These are phyloP conservation scores for Agapanthus africanus DNA, from an alignment of 106 monocot species.

Conservation along the genomic window DNA sequence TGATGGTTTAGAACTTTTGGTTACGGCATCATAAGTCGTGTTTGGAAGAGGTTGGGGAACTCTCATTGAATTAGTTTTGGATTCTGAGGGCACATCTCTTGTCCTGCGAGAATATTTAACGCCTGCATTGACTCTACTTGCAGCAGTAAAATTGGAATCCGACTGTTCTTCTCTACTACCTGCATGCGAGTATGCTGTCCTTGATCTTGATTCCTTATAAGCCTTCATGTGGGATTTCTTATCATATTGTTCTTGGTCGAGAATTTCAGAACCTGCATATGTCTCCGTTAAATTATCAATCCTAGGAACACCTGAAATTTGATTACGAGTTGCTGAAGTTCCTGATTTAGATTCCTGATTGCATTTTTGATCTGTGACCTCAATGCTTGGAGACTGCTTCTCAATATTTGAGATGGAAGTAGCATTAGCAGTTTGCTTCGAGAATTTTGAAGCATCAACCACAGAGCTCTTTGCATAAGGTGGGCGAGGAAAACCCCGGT, in stretches of 20 bases:
- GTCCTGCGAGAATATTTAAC: constrained; percentile 41
- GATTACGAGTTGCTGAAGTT: neutral
- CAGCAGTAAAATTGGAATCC: neutral
- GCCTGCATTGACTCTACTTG: constrained; percentile 3
- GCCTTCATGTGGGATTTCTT: neutral
- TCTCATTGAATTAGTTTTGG: constrained; percentile 3
- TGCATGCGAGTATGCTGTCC: neutral
- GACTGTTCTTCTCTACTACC: neutral
- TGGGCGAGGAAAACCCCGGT: constrained; percentile 25
- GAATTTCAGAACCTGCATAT: neutral
- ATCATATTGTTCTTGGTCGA: neutral
- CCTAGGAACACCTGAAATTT: too few species aligned
- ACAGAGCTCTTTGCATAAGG: constrained; percentile 27
- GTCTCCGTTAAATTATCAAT: too few species aligned
- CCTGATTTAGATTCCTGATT: too few species aligned
- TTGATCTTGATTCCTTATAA: constrained; percentile 2
- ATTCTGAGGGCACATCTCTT: constrained; percentile 13
- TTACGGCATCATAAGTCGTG: neutral
- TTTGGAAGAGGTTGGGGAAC: neutral
- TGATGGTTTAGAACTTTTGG: too few species aligned
- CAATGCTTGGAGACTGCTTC: neutral
- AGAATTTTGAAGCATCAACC: constrained; percentile 13
- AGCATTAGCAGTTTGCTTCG: too few species aligned
- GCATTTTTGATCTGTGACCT: neutral
- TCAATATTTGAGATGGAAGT: constrained; percentile 10